Percentiles rank a stretch among this genome's conserved stretches.
These are phyloP conservation scores for Annulohypoxylon moriforme DNA, from an alignment of 495 filamentous ascomycete species.

Conservation along the genomic window DNA sequence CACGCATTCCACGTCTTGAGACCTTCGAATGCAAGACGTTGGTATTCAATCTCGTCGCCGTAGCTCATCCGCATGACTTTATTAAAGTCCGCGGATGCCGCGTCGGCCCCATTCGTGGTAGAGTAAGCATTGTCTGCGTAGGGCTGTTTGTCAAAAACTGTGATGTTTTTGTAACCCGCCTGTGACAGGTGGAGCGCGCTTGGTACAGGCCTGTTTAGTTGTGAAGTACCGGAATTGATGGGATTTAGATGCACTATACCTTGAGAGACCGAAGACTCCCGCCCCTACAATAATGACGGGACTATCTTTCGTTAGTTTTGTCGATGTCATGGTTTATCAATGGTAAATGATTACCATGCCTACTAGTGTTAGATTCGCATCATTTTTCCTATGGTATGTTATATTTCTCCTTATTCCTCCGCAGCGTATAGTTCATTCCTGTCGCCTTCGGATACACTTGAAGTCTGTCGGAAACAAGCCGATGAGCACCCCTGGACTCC, in stretches of 20 bases:
- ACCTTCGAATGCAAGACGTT: constrained; percentile 53
- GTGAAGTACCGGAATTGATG: background rate
- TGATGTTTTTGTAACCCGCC: constrained; percentile 53
- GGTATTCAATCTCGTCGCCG: constrained; percentile 51
- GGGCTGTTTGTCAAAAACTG: constrained; percentile 54
- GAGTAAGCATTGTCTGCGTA: constrained; percentile 52
- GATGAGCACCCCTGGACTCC: background rate
- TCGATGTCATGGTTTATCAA: constrained; percentile 6
- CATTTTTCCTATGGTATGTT: background rate
- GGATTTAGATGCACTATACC: constrained; percentile 15
- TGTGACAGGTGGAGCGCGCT: constrained; percentile 51
- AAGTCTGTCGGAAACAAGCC: background rate
- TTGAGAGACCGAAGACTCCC: constrained; percentile 54
- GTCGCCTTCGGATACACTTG: background rate
- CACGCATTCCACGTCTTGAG: constrained; percentile 52
- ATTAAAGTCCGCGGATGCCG: constrained; percentile 50
- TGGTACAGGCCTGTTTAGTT: background rate
- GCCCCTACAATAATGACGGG: constrained; percentile 56
- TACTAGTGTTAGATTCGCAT: background rate
- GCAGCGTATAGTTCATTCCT: background rate
- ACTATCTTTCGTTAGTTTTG: constrained; percentile 29
- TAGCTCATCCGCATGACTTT: constrained; percentile 56
- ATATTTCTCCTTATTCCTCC: background rate
- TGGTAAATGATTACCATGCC: background rate
- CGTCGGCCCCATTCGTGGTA: constrained; percentile 18